phyloP scores from a whole-genome alignment of 78 protist species.

The Chrysochromulina parva region DNA sequence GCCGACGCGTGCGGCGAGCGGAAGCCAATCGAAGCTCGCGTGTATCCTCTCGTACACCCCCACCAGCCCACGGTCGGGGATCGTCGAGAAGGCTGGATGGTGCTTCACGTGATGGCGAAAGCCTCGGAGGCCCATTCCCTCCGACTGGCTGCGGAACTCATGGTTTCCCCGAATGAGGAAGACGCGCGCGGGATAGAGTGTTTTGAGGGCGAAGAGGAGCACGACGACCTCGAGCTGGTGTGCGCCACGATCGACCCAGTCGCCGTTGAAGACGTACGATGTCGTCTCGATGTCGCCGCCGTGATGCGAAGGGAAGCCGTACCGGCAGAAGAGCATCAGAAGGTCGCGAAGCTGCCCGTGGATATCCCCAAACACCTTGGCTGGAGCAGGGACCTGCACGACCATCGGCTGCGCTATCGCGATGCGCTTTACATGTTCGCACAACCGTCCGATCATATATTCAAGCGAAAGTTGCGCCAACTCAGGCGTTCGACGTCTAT shows the following conservation, averaged over 20 bases:
- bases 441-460: too few relatives aligned
- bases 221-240: constrained; percentile 53
- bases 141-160: constrained; percentile 51
- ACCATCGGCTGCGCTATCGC: background rate
- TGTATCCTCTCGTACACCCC: background rate
- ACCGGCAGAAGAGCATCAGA: background rate
- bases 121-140: background rate
- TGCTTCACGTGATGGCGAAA: background rate
- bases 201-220: constrained; percentile 44
- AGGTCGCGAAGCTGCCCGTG: constrained; percentile 22
- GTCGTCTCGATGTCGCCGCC: constrained; percentile 21
- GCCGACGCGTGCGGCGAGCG: constrained; percentile 27
- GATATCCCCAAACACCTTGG: background rate
- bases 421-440: too few relatives aligned
- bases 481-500: too few relatives aligned
- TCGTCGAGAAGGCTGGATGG: too few relatives aligned
- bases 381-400: background rate
- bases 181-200: constrained; percentile 37
- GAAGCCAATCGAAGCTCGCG: constrained; percentile 42
- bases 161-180: constrained; percentile 73
- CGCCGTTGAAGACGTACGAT: constrained; percentile 67
- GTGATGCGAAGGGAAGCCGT: background rate
- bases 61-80: background rate
- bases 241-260: constrained; percentile 74
- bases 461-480: too few relatives aligned